Base-by-base conservation (phyloP, 495 filamentous ascomycete genomes). In the Trichoderma virens region DNA sequence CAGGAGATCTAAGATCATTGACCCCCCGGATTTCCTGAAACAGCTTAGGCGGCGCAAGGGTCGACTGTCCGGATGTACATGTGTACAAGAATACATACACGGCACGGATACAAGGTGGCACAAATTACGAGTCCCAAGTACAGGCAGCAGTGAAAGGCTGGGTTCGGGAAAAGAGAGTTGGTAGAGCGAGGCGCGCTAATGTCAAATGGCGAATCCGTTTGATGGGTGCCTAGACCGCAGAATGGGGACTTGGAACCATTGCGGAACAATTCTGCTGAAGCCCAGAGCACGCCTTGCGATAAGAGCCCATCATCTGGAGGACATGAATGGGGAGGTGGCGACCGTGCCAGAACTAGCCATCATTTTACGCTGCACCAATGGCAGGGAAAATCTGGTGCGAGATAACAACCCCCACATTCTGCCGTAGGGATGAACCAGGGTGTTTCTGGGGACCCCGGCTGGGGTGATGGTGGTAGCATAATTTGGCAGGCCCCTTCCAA, bases 351-450 rank as follows among this genome's bases (percentile, higher is more conserved):
- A n/a, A 30, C 51, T 56, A 56, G 51, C 51, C 8, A 56, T 30
- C 43, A n/a, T 18, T 30, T 56, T 56, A 8, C 25, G 51, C 51
- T n/a, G 51, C 51, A 56, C 27, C 43, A 47, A 56, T 56, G 3
- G 51, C 51, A 56, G 51, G 51, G 51, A 16, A 56, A 28, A 56
- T 56, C 23, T 30, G 23, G 51, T 16, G 14, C 9, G 51, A 56
- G 51, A 56, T 56, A 56, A 27, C 51, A 56, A 56, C 51, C 51
- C 51, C 51, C 51, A 56, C 51, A 56, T 56, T 56, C 51, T 56
- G 25, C 25, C 51, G 51, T 56, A 56, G 51, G 51, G 51, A 56
- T 5, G 43, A 56, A 30, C 23, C 51, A 56, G 51, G 51, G 25
- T 56, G 51, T 56, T 28, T 56, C 51, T 56, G 51, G 51, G 51